Base-by-base conservation (phyloP, 2,329 filamentous ascomycete species). In the Dryadomyces sulphureus region DNA sequence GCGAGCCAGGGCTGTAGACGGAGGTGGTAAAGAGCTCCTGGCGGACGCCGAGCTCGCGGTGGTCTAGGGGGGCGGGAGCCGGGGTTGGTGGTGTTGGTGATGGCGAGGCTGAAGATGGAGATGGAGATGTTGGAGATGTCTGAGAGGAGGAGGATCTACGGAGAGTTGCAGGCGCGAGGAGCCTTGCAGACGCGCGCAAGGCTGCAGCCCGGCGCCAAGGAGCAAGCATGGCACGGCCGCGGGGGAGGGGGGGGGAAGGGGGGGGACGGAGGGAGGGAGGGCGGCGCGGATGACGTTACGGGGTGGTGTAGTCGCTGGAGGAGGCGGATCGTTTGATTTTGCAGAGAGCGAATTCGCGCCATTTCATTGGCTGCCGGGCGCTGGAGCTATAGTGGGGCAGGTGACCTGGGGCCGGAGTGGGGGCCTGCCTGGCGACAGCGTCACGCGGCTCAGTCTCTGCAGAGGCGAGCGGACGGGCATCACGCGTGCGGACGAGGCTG, bases 11-110 rank as follows among this genome's bases (percentile, higher is more conserved):
- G 56, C 84, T 92, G 60, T 88, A 89, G 34, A 73, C 61, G 1
- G 85, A 88, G 14, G 76, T 85, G 34, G 78, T 84, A 62, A 92
- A 93, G 35, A 94, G 75, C 54, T 84, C 77, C 55, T 92, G 85
- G 49, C 77, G 68, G 43, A 73, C 54, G 41, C 70, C 77, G 48
- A 81, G 67, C 53, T 73, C 67, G 53, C 77, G 70, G 57, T 81
- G 78, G 54, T 81, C 77, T 48, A 70, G 60, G 34, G 54, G 54
- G 19, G 51, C 54, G 43, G 53, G 58, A 21, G n/a, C n/a, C n/a
- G 55, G 53, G 17, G 52, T 38, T 7, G 34, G 45, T 32, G 21
- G 53, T 42, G 32, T 55, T 54, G 24, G 12, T 11, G 40, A 2
- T 20, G 12, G 4, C 7, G 6, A 41, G 19, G 24, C 21, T 2